Evolutionary conservation across 192 early-diverging fungal genomes (phyloP).

Genomic region (Gigaspora rosea): DNA sequence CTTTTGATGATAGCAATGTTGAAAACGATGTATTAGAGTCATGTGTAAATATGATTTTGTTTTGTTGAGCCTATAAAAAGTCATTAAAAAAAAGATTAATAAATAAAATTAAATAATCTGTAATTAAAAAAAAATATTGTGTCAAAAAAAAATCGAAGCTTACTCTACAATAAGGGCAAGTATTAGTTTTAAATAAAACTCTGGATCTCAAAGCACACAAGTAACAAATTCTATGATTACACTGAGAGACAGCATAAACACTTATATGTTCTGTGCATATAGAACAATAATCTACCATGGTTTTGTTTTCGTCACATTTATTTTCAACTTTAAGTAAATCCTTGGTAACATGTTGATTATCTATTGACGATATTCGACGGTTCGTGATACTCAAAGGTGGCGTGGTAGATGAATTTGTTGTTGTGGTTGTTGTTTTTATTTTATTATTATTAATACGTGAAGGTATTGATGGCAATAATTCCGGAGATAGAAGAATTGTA

Average conservation of each 20-base stretch:
- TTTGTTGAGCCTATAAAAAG: neutral
- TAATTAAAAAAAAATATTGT: neutral
- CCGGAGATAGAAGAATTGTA: too few species aligned
- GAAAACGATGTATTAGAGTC: neutral
- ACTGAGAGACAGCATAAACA: neutral
- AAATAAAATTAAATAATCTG: neutral
- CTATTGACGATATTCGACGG: too few species aligned
- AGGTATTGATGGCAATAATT: too few species aligned
- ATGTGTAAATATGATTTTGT: slow-evolving; percentile 1
- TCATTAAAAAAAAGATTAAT: neutral
- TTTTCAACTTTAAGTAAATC: neutral
- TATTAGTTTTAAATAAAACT: neutral
- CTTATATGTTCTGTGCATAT: neutral
- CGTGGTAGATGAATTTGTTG: too few species aligned
- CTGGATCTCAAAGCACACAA: neutral
- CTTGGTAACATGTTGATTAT: too few species aligned
- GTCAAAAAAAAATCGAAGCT: neutral
- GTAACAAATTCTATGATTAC: slow-evolving; percentile 15
- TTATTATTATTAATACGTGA: too few species aligned
- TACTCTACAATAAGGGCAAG: slow-evolving; percentile 11
- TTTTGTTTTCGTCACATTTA: neutral
- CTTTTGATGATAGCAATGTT: neutral
- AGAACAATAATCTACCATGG: neutral
- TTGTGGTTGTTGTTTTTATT: too few species aligned
- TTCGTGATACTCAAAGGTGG: too few species aligned